Evolutionary conservation across 2,329 filamentous ascomycete species (phyloP).

Genomic region (Tolypocladium ovalisporum): DNA sequence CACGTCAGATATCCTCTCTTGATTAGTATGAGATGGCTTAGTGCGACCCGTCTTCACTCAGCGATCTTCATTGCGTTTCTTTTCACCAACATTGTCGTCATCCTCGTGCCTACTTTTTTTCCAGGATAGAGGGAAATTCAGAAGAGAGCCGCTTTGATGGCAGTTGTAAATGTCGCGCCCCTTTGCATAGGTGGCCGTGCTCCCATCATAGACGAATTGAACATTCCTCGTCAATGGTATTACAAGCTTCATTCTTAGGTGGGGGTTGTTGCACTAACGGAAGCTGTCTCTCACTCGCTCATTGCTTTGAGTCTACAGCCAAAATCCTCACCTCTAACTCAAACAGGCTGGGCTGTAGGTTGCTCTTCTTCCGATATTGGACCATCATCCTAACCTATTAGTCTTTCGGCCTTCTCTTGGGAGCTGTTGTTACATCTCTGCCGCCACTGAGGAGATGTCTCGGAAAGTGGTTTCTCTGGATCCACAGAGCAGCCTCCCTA

Average conservation of each 20-base stretch:
- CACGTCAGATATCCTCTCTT: slow-evolving; percentile 2
- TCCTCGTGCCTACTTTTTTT: slow-evolving; percentile 2
- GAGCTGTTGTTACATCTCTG: background rate
- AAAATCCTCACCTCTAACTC: background rate
- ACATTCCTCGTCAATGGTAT: slow-evolving; percentile 3
- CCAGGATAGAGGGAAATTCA: background rate
- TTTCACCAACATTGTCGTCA: background rate
- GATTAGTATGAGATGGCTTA: background rate
- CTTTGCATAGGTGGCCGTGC: slow-evolving; percentile 2
- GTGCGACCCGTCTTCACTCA: background rate
- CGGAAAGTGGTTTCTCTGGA: slow-evolving; percentile 2
- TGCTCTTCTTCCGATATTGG: background rate
- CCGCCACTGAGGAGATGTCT: background rate
- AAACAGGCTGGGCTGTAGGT: slow-evolving; percentile 2
- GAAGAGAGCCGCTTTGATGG: slow-evolving; percentile 1
- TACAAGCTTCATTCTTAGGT: background rate
- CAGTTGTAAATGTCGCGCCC: slow-evolving; percentile 2
- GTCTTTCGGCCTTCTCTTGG: slow-evolving; percentile 1
- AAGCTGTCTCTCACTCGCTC: slow-evolving; percentile 1
- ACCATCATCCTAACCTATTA: background rate
- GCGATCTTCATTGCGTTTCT: background rate
- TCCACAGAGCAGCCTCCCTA: background rate
- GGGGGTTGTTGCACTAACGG: background rate
- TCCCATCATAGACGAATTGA: slow-evolving; percentile 1
- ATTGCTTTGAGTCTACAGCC: background rate